These are phyloP conservation scores for Pelargonium nanum DNA, from an alignment of 345 rosid species.

Conservation along the genomic window DNA sequence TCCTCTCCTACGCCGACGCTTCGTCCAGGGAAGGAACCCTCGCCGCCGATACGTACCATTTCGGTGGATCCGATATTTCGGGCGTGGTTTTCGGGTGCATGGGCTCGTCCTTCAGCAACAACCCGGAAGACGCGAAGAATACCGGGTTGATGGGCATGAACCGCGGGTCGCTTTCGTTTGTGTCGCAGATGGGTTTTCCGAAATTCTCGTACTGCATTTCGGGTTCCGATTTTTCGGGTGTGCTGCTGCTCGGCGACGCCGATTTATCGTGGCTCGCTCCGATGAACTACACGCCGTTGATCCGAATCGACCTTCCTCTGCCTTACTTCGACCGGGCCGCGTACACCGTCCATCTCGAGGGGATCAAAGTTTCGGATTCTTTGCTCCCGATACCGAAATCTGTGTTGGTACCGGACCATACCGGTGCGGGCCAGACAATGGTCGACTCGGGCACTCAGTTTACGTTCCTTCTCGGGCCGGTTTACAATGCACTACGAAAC, in stretches of 20 bases:
- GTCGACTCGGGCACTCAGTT: constrained; percentile 92
- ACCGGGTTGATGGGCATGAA: constrained; percentile 92
- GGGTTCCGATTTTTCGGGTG: constrained; percentile 53
- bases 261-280: constrained; percentile 47
- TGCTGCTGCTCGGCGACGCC: constrained; percentile 73
- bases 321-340: constrained; percentile 86
- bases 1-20: constrained; percentile 72
- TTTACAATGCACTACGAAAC: constrained; percentile 44
- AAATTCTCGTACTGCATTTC: constrained; percentile 90
- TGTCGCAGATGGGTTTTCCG: constrained; percentile 70
- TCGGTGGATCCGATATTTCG: constrained; percentile 40
- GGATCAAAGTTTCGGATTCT: constrained; percentile 59
- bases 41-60: constrained; percentile 49
- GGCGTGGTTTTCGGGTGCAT: constrained; percentile 74
- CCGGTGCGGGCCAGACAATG: constrained; percentile 97
- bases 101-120: constrained; percentile 60
- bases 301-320: constrained; percentile 49
- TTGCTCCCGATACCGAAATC: constrained; percentile 49
- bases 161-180: constrained; percentile 73
- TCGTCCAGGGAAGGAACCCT: constrained; percentile 83
- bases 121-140: constrained; percentile 47
- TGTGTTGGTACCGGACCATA: constrained; percentile 66
- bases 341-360: constrained; percentile 81
- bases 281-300: constrained; percentile 67
- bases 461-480: constrained; percentile 77